Conservation (phyloP, 768 basidiomycete species). For the Lactarius hatsudake region DNA sequence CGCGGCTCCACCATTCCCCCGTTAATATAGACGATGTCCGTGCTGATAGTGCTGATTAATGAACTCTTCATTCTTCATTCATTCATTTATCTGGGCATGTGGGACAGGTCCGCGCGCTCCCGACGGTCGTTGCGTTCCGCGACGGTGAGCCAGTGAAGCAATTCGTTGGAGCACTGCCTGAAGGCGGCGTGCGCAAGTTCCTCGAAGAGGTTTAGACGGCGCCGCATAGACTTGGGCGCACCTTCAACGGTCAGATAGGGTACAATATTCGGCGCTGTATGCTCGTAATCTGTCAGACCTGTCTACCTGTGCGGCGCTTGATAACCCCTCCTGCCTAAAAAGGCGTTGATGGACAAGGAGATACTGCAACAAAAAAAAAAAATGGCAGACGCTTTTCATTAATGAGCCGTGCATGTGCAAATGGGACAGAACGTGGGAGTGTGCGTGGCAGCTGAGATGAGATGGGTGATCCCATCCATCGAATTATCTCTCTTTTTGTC, state of each 20-base stretch:
- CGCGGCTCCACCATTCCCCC: conserved; percentile 8
- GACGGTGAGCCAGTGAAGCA: conserved; percentile 55
- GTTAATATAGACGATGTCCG: background rate
- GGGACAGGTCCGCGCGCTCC: conserved; percentile 64
- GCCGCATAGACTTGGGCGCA: background rate
- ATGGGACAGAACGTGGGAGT: background rate
- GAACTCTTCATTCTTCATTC: background rate
- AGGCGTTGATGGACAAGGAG: background rate
- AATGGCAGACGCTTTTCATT: background rate
- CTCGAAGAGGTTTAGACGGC: conserved; percentile 27
- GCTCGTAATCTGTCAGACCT: background rate
- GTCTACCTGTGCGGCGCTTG: background rate
- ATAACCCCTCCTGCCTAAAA: background rate
- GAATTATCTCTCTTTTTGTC: background rate
- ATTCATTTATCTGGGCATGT: background rate
- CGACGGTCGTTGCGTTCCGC: conserved; percentile 76
- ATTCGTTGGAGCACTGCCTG: conserved; percentile 49
- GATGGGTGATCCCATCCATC: conserved; percentile 4
- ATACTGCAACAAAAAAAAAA: background rate
- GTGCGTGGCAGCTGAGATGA: conserved; percentile 8
- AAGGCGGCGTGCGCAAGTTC: conserved; percentile 32
- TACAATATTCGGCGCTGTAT: background rate
- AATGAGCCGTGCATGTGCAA: background rate
- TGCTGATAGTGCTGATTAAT: conserved; percentile 4
- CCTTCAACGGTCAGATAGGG: background rate